Evolutionary conservation across 768 basidiomycete genomes (phyloP), one percentile per base, ranked within the genome.

Genomic region (Tephrocybe sp.): DNA sequence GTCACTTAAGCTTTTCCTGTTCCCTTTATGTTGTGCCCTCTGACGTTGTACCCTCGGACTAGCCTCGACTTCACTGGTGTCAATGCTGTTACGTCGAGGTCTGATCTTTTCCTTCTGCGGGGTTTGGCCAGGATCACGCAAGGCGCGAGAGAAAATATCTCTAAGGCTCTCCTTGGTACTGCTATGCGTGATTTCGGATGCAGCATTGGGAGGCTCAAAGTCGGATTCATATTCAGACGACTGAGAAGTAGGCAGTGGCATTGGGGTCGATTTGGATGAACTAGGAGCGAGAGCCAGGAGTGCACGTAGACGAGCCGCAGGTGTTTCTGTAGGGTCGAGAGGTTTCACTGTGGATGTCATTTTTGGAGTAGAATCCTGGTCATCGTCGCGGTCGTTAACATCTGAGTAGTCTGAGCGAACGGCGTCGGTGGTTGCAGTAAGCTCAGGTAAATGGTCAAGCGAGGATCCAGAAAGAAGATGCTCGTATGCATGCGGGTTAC

Each of bases 221-320:
- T 84, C 82, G 16, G 80, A 82, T 36, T 83, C 82, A 9, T 73
- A 62, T 45, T 79, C 77, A 39, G 78, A 77, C 4, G 67, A 64
- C 21, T 72, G 65, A 22, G 67, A 60, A 30, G 62, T 54, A 34
- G 68, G 60, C 39, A 47, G 60, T 50, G 61, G 56, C 54, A 51
- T 52, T 16, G 62, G 47, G 25, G 61, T 61, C 6, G 62, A 16
- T 43, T 61, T 65, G 21, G 63, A 57, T n/a, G 68, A 62, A 21
- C 69, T 71, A 27, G 78, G 75, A 47, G 79, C 69, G 49, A 75
- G 79, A 25, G 74, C 67, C 8, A 87, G 68, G 4, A 87, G 66
- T 19, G 83, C 82, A 40, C 86, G 83, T 16, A 88, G 75, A 41
- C 82, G 79, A 18, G 73, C 76, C 16, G 84, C 82, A 6, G 83